Base-by-base conservation (phyloP, 192 early-diverging fungal species). In the Coemansia biformis region DNA sequence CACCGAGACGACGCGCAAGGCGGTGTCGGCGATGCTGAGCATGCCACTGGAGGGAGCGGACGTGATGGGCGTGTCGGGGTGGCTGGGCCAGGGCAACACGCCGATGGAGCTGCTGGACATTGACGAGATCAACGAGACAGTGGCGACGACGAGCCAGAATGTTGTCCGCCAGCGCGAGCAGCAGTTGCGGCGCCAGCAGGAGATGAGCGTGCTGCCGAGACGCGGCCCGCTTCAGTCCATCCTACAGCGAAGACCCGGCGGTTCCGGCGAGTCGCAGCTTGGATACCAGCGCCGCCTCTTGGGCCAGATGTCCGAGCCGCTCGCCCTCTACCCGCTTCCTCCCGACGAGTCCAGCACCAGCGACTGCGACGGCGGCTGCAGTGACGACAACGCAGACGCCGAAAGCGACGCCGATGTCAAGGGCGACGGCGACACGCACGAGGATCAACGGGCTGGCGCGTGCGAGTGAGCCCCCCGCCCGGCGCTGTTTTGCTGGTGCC, bases 31-130 rank as follows among this genome's bases (percentile, higher is more conserved):
- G 13, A 50, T 73, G 58, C 30, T 73, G 43, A 60, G 42, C 29
- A 56, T 73, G 29, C 69, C 69, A 10, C 39, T 73, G 46, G 69
- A 73, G 38, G 69, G 69, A 1, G 62, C 58, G 5, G 69, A 73
- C 23, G 69, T 73, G 1, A 42, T 62, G 0, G 69, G 69, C 0
- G 69, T 73, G 13, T 58, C 69, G 0, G 69, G 69, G 4, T 73
- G 69, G 69, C 54, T 73, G 24, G 69, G 69, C 17, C 50, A 66
- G 37, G 57, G 62, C 10, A 65, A 60, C 34, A 73, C 69, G 35
- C 62, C 69, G 5, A 54, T 73, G 54, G 69, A 54, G 41, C 36
- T 73, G 45, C 46, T 73, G 5, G 45, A 54, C 7, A 50, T 36
- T 8, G 54, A 61, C 8, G 69, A 73, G 32, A 51, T 73, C 45